Percentiles rank a stretch among this genome's conserved stretches.
phyloP scores from a whole-genome alignment of 129 eudicot genomes.

The Pulicaria dysenterica region DNA sequence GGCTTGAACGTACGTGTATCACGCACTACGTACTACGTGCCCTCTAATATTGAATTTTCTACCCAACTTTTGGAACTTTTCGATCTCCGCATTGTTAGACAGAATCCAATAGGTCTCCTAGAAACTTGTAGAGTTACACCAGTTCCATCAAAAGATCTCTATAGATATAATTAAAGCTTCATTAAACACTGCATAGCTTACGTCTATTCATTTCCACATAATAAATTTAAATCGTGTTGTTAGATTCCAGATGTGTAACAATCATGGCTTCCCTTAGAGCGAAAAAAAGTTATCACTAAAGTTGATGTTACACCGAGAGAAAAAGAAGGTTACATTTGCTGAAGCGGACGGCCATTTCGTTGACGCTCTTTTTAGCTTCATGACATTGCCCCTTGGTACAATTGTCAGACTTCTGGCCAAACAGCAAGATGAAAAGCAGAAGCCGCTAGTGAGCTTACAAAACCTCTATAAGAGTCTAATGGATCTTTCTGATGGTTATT shows the following conservation, averaged over 20 bases:
- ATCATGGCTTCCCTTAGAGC: constrained; percentile 12
- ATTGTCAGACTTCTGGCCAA: constrained; percentile 27
- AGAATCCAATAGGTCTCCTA: too few relatives aligned
- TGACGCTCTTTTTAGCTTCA: constrained; percentile 39
- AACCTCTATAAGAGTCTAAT: constrained; percentile 28
- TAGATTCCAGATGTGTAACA: neutral
- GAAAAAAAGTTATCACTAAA: constrained; percentile 17
- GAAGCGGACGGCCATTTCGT: constrained; percentile 38
- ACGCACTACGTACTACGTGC: too few relatives aligned
- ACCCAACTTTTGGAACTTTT: too few relatives aligned
- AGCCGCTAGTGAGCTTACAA: constrained; percentile 31
- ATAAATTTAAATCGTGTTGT: neutral
- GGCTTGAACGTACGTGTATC: too few relatives aligned
- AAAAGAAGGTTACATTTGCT: constrained; percentile 29
- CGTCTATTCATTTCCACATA: neutral
- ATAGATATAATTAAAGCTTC: neutral
- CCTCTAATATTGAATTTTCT: too few relatives aligned
- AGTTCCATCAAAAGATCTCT: too few relatives aligned
- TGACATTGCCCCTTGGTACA: constrained; percentile 51
- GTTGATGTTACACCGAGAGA: constrained; percentile 16
- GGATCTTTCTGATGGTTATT: neutral
- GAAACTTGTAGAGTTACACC: too few relatives aligned
- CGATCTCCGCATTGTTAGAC: too few relatives aligned
- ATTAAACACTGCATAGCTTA: neutral
- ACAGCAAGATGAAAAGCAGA: neutral